Evolutionary conservation across 768 basidiomycete genomes (phyloP), one percentile per base, ranked within the genome.

Genomic region (Tylopilus rubrobrunneus): DNA sequence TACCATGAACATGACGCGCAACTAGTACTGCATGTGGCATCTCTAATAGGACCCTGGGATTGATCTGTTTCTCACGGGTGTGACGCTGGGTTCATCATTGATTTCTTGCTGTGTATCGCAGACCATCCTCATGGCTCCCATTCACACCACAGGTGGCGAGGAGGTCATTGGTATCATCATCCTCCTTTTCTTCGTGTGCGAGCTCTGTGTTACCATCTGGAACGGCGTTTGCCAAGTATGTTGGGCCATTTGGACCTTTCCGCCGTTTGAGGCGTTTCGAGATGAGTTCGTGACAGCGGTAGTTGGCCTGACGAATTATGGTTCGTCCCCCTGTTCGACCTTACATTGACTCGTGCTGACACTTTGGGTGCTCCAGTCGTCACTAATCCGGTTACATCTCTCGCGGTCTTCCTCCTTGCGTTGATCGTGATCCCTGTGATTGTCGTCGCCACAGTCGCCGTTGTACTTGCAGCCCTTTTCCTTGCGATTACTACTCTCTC

Each of bases 231-330:
- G 5, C 31, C 5, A 31, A 2, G 62, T 44, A 17, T 49, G 15
- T 15, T 31, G 31, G 34, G 37, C 19, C n/a, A 55, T 31, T 1
- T 67, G 64, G 64, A 59, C 60, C 0, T 67, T 45, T 23, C 64
- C 65, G 1, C 64, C 64, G 3, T 62, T 65, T 23, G 64, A 67
- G 37, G 7, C 52, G 25, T 65, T 65, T 27, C 57, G 64, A 5
- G 53, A 54, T 46, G 62, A 48, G 19, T 45, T 65, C 4, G 34
- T 33, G 1, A 55, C 56, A 0, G 52, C 56, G 33, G 19, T 65
- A 19, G 50, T 59, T 17, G 46, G 8, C 36, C 36, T 37, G 17
- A 37, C 36, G 36, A 37, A 5, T 17, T 37, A 17, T 17, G 36
- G 36, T 37, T 37, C 17, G 36, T 17, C 7, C 33, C 12, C 6